Conservation (phyloP, 2,329 filamentous ascomycete genomes). For the Fusarium globosum region DNA sequence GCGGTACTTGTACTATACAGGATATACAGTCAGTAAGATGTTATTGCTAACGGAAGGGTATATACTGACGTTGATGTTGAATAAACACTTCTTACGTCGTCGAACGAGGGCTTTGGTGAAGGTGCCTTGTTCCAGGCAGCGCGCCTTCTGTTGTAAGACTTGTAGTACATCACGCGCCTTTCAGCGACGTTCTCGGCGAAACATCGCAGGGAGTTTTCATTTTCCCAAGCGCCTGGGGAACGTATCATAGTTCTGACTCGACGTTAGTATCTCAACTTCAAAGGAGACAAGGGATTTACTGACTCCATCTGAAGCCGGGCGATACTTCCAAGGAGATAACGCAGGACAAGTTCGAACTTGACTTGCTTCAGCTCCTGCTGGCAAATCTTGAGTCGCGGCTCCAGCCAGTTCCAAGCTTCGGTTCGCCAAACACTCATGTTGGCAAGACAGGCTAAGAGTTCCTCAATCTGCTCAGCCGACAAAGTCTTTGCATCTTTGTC, state of each 20-base stretch:
- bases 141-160: background rate
- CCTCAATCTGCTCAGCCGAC: background rate
- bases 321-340: conserved; percentile 3
- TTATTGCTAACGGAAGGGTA: accelerated
- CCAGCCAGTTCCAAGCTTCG: background rate
- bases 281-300: accelerated
- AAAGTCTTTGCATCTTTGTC: accelerated
- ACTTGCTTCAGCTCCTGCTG: background rate
- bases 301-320: conserved; percentile 2
- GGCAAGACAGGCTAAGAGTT: background rate
- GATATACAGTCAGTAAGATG: background rate
- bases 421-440: background rate
- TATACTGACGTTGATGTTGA: background rate
- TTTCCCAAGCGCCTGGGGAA: background rate
- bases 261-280: accelerated
- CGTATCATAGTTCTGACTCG: background rate
- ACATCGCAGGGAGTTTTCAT: background rate
- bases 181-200: background rate
- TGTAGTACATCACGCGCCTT: background rate
- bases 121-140: accelerated
- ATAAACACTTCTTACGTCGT: background rate
- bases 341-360: conserved; percentile 10
- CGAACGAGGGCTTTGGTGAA: background rate
- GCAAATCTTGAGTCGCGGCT: background rate
- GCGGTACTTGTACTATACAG: background rate